These are phyloP conservation scores for Trichoderma endophyticum DNA, from an alignment of 2,329 filamentous ascomycete species.

Conservation along the genomic window DNA sequence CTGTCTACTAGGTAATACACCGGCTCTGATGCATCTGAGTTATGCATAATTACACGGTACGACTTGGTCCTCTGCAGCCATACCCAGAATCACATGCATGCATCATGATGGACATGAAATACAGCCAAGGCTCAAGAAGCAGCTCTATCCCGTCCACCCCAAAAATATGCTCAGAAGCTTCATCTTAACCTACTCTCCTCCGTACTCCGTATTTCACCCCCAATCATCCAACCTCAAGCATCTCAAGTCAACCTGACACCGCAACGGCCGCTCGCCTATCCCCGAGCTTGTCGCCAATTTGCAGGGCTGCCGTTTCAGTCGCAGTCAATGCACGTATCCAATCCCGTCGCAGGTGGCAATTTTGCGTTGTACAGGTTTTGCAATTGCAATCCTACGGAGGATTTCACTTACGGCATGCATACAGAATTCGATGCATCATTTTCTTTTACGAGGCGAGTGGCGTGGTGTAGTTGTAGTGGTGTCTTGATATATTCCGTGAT, in stretches of 20 bases:
- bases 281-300: neutral
- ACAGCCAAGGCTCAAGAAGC: neutral
- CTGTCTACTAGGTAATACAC: neutral
- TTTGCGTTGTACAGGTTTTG: neutral
- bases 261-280: neutral
- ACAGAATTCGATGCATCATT: neutral
- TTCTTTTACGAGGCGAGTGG: neutral
- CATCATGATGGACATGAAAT: neutral
- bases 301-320: conserved; percentile 7
- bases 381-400: neutral
- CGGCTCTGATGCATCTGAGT: neutral
- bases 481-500: neutral
- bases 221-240: neutral
- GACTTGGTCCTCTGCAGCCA: neutral
- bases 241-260: neutral
- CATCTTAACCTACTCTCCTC: neutral
- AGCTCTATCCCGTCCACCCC: neutral
- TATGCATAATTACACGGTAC: neutral
- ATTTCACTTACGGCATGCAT: neutral
- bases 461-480: neutral
- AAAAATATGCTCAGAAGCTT: neutral
- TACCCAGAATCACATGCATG: neutral
- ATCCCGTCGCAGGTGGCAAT: neutral
- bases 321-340: neutral
- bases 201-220: neutral